phyloP scores from a whole-genome alignment of 768 basidiomycete species.

The Boletales sp. region DNA sequence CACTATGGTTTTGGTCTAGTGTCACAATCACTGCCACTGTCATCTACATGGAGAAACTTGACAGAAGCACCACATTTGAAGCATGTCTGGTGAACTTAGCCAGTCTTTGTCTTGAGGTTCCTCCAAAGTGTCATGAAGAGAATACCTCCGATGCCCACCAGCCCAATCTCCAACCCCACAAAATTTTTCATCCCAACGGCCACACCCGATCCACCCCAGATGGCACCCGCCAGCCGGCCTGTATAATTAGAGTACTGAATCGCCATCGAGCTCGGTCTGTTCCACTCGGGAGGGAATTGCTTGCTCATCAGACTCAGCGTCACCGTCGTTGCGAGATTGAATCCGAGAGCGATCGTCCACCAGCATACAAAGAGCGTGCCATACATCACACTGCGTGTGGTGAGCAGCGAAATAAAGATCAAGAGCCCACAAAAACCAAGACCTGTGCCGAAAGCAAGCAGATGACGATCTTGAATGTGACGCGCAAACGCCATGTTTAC shows the following conservation, averaged over 20 bases:
- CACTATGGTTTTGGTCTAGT: no score
- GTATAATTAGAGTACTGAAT: slow-evolving; percentile 61
- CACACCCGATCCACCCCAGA: slow-evolving; percentile 65
- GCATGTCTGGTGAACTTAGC: no score
- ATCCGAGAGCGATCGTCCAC: no score
- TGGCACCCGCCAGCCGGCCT: slow-evolving; percentile 27
- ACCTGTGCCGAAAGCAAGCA: slow-evolving; percentile 49
- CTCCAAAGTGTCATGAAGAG: slow-evolving; percentile 51
- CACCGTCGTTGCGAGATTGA: no score
- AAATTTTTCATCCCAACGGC: slow-evolving; percentile 51
- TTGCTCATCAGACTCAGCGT: slow-evolving; percentile 19
- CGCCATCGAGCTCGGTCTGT: slow-evolving; percentile 46
- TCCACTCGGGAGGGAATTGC: slow-evolving; percentile 63
- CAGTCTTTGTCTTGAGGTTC: no score
- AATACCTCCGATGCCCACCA: slow-evolving; percentile 51
- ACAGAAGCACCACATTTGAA: no score
- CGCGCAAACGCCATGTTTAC: slow-evolving; percentile 54
- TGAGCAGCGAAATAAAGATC: slow-evolving; percentile 37
- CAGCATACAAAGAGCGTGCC: no score
- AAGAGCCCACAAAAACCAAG: slow-evolving; percentile 53
- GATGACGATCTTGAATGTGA: slow-evolving; percentile 57
- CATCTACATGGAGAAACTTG: no score
- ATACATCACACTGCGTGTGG: no score
- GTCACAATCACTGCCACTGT: no score
- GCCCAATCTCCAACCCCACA: slow-evolving; percentile 54